phyloP scores from a whole-genome alignment of 495 filamentous ascomycete species.

The Aspergillus diversus region DNA sequence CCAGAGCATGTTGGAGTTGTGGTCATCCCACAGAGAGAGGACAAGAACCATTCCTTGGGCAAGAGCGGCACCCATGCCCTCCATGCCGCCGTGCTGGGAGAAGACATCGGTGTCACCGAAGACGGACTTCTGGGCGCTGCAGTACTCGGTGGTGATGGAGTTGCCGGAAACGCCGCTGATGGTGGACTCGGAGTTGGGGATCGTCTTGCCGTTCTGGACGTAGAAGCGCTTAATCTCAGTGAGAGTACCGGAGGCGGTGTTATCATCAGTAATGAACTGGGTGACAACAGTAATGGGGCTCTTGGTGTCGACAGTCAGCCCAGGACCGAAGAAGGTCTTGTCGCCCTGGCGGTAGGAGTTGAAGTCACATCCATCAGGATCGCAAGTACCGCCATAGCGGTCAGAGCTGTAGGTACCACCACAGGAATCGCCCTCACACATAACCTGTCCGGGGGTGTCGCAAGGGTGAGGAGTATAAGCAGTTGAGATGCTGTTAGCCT shows the following conservation, averaged over 20 bases:
- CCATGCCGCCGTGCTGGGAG: constrained; percentile 60
- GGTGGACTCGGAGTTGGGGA: constrained; percentile 59
- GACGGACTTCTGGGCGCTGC: constrained; percentile 58
- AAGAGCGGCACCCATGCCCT: constrained; percentile 58
- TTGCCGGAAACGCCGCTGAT: constrained; percentile 56
- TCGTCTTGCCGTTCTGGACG: constrained; percentile 68
- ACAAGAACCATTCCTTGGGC: constrained; percentile 68
- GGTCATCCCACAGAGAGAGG: constrained; percentile 75
- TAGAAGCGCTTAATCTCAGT: constrained; percentile 72
- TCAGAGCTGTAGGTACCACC: constrained; percentile 50
- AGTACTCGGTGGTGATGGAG: constrained; percentile 64
- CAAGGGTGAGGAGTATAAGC: constrained; percentile 68
- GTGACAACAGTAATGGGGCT: constrained; percentile 69
- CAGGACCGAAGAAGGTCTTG: constrained; percentile 63
- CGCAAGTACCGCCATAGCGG: constrained; percentile 62
- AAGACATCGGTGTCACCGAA: constrained; percentile 67
- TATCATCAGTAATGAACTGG: constrained; percentile 65
- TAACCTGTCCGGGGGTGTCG: constrained; percentile 54
- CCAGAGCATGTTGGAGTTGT: constrained; percentile 77
- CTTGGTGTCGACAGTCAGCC: constrained; percentile 64
- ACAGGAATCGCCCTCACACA: constrained; percentile 61
- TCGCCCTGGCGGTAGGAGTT: constrained; percentile 73
- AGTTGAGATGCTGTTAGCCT: constrained; percentile 65
- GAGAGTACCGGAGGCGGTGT: constrained; percentile 57
- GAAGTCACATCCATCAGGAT: constrained; percentile 80